Evolutionary conservation across 2,329 filamentous ascomycete genomes (phyloP).

Genomic region (Fusarium sp.): DNA sequence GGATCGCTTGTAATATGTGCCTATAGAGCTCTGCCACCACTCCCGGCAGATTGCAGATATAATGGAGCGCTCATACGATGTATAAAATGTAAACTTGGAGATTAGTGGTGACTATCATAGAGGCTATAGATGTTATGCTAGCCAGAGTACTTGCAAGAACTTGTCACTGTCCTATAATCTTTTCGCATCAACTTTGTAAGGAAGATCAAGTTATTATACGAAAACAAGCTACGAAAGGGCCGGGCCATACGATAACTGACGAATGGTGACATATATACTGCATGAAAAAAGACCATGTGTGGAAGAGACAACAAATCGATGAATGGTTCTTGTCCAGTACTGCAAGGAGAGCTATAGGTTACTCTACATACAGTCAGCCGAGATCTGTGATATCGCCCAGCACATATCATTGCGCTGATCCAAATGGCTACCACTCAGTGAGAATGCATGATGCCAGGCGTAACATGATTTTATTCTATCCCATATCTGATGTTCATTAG

Average conservation of each 20-base stretch:
- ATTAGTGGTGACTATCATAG: neutral
- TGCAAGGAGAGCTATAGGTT: neutral
- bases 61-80: too few relatives aligned
- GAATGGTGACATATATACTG: too few relatives aligned
- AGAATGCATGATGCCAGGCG: neutral
- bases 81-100: neutral
- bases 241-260: neutral
- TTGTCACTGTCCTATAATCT: neutral
- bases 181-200: neutral
- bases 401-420: too few relatives aligned
- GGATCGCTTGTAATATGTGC: neutral
- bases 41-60: neutral
- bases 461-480: neutral
- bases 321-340: neutral
- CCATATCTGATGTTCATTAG: neutral
- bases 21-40: neutral
- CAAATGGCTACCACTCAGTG: neutral
- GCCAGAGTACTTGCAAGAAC: fast-evolving
- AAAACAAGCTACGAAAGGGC: too few relatives aligned
- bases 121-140: neutral
- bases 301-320: neutral
- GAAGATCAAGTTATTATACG: too few relatives aligned
- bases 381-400: neutral
- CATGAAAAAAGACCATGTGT: too few relatives aligned
- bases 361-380: neutral